Percentiles rank a stretch among this genome's conserved stretches.
Conservation (phyloP, 2,329 filamentous ascomycete genomes). For the Huntiella bhutanensis region DNA sequence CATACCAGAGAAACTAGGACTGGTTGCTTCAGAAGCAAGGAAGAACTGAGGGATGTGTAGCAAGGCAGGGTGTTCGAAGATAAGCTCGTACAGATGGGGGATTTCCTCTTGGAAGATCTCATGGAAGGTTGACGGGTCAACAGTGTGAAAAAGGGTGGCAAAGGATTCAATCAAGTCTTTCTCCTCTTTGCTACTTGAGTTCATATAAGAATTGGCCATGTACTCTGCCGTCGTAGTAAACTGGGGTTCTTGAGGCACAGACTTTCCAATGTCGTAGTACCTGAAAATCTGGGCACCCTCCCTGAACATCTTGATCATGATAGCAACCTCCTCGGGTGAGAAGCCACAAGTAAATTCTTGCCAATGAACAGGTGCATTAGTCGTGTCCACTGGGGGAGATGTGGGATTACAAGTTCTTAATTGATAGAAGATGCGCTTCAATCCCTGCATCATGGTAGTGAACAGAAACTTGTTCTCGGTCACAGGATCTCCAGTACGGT, state of each 20-base stretch:
- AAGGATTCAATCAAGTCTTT: constrained; percentile 96
- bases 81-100: constrained; percentile 88
- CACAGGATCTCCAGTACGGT: constrained; percentile 76
- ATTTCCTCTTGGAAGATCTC: constrained; percentile 98
- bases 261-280: constrained; percentile 85
- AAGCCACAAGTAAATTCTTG: constrained; percentile 91
- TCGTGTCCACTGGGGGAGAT: constrained; percentile 44
- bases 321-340: constrained; percentile 87
- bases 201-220: constrained; percentile 87
- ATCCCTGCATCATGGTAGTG: constrained; percentile 82
- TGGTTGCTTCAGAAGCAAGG: constrained; percentile 94
- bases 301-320: constrained; percentile 92
- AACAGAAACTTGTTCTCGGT: constrained; percentile 96
- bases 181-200: constrained; percentile 85
- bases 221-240: constrained; percentile 59
- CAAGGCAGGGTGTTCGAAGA: constrained; percentile 86
- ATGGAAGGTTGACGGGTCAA: constrained; percentile 94
- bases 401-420: constrained; percentile 66
- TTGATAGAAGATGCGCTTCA: constrained; percentile 84
- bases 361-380: constrained; percentile 76
- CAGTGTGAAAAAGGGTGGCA: constrained; percentile 93
- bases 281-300: constrained; percentile 92
- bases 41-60: constrained; percentile 96
- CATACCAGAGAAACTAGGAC: constrained; percentile 95
- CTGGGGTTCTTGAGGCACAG: constrained; percentile 16